Evolutionary conservation across 805 yeast species (phyloP).

Genomic region (Wickerhamiella hasegawae): DNA sequence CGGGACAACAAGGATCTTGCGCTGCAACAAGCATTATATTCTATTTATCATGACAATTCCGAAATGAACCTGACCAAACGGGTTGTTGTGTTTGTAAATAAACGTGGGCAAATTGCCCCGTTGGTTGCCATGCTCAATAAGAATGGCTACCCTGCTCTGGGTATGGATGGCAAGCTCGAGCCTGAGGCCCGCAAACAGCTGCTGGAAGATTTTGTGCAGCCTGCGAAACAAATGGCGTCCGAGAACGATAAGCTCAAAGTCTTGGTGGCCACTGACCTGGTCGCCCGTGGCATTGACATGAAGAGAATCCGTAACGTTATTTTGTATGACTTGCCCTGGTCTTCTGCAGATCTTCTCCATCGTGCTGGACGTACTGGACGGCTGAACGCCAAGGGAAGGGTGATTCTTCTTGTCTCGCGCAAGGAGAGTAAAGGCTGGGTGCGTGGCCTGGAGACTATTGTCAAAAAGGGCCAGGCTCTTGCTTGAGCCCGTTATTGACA

Average conservation of each 20-base stretch:
- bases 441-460: slow-evolving; percentile 57
- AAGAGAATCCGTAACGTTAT: slow-evolving; percentile 66
- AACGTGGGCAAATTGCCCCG: slow-evolving; percentile 42
- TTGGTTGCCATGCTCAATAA: slow-evolving; percentile 39
- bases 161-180: slow-evolving; percentile 50
- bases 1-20: slow-evolving; percentile 74
- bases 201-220: slow-evolving; percentile 46
- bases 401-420: slow-evolving; percentile 59
- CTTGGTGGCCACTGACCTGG: slow-evolving; percentile 71
- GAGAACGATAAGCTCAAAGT: slow-evolving; percentile 25
- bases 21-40: slow-evolving; percentile 73
- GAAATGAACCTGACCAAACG: slow-evolving; percentile 65
- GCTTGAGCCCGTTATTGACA: slow-evolving; percentile 7
- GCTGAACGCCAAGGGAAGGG: slow-evolving; percentile 79
- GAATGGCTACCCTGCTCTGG: slow-evolving; percentile 43
- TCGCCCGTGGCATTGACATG: slow-evolving; percentile 84
- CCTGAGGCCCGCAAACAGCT: slow-evolving; percentile 42
- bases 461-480: slow-evolving; percentile 28
- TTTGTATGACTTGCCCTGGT: slow-evolving; percentile 70
- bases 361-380: slow-evolving; percentile 91
- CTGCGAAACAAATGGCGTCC: slow-evolving; percentile 27
- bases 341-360: slow-evolving; percentile 75
- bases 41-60: slow-evolving; percentile 69
- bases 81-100: slow-evolving; percentile 72
- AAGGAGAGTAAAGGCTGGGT: slow-evolving; percentile 61